These are phyloP conservation scores for Aspergillus jensenii DNA, from an alignment of 2,329 filamentous ascomycete species.

Conservation along the genomic window DNA sequence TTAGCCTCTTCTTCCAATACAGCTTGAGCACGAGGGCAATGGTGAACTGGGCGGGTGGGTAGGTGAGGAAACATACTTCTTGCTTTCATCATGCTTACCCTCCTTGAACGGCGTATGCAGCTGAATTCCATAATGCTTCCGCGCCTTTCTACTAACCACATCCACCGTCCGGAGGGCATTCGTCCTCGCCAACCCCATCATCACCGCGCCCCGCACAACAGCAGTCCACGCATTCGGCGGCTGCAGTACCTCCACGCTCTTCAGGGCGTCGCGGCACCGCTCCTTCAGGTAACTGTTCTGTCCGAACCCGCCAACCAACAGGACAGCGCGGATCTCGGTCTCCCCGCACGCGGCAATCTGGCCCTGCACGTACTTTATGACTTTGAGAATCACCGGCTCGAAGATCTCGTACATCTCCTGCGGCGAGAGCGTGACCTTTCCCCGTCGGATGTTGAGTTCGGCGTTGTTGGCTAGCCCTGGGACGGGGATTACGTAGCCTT, in stretches of 20 bases:
- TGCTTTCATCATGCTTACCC: conserved; percentile 9
- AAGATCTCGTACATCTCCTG: conserved; percentile 23
- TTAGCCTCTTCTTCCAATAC: not conserved
- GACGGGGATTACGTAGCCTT: conserved; percentile 24
- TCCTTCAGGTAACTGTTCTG: conserved; percentile 26
- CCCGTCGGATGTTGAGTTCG: conserved; percentile 19
- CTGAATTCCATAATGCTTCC: conserved; percentile 24
- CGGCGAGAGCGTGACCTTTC: conserved; percentile 19
- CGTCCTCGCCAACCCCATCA: conserved; percentile 12
- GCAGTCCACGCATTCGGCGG: conserved; percentile 30
- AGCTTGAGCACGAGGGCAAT: not conserved
- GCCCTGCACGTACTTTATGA: conserved; percentile 18
- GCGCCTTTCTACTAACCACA: conserved; percentile 22
- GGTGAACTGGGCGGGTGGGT: not conserved
- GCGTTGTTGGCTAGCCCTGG: conserved; percentile 21
- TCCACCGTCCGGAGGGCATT: conserved; percentile 4
- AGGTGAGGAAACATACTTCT: conserved; percentile 15
- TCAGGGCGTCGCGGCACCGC: conserved; percentile 16
- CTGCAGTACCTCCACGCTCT: conserved; percentile 19
- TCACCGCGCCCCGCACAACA: conserved; percentile 23
- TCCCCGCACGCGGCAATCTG: conserved; percentile 57
- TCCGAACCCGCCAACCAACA: conserved; percentile 32
- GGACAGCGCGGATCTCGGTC: conserved; percentile 44
- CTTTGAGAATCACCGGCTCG: conserved; percentile 18
- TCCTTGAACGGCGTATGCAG: not conserved